Base-by-base conservation (phyloP, 1,139 yeast genomes). In the Hemisphaericaspora subhashii region DNA sequence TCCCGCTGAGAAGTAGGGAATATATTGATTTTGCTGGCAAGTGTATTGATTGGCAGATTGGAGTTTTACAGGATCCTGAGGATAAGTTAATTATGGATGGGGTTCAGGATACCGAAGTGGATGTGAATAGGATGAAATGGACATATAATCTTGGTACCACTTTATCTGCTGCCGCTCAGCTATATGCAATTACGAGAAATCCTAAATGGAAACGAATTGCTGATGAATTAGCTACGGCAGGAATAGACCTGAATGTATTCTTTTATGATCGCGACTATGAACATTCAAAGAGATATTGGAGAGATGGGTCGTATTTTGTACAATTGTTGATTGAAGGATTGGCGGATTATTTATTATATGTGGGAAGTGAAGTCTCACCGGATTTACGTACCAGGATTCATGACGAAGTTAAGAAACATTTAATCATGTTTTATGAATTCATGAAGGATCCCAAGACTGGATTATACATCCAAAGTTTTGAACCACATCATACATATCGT, bases 81-180 rank as follows among this genome's bases (percentile, higher is more conserved):
- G 86, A 81, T 57, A 72, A 77, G 42, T 68, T 82, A 46, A 77
- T 83, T 38, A 65, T 64, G 58, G 90, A 83, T 55, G 89, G 89
- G 34, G 66, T 80, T 36, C 82, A 77, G 36, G 67, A 67, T 40
- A 72, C 74, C 31, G 65, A 69, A 17, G 70, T 68, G 22, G 59
- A 64, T 18, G 63, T 72, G 6, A 74, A 79, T 48, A 66, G 66
- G 17, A 72, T 72, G 45, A 82, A 83, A 57, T 80, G 83, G 80
- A 72, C 85, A n/a, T 83, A 83, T 58, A 83, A 83, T 58, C 73
- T 79, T 21, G 89, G 90, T 13, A 74, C 84, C 4, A 78, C 87
- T 0, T 53, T 83, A 32, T 75, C 83, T 8, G 78, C 82, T 1
- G 71, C 79, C 5, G 58, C 77, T 8, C 64, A 73, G 49, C 61